Evolutionary conservation across 768 basidiomycete genomes (phyloP).

Genomic region (Pleurotus salmoneostramineus): DNA sequence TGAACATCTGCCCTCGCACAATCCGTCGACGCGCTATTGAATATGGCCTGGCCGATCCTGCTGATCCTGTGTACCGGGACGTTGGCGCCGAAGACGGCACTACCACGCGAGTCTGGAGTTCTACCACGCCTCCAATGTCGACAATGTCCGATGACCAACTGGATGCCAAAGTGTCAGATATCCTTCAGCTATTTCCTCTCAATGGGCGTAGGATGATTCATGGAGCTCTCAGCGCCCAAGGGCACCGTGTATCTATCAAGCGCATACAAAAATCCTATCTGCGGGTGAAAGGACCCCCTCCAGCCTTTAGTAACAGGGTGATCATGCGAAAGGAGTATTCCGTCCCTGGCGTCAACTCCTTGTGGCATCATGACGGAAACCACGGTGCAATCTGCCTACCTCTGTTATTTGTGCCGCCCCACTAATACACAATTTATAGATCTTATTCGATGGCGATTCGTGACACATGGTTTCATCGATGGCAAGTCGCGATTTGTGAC

Average conservation of each 20-base stretch:
- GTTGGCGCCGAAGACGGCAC: constrained; percentile 13
- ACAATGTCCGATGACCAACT: constrained; percentile 19
- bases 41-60: constrained; percentile 14
- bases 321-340: constrained; percentile 24
- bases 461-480: constrained; percentile 27
- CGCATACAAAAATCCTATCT: constrained; percentile 14
- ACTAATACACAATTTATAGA: constrained; percentile 15
- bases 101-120: constrained; percentile 3
- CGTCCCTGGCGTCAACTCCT: constrained; percentile 29
- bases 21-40: constrained; percentile 18
- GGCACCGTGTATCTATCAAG: constrained; percentile 15
- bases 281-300: constrained; percentile 17
- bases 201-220: constrained; percentile 21
- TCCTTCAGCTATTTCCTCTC: constrained; percentile 19
- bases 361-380: constrained; percentile 35
- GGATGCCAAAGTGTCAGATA: constrained; percentile 15
- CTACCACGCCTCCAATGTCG: constrained; percentile 11
- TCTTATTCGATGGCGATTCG: constrained; percentile 21
- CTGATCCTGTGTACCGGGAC: constrained; percentile 13
- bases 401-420: constrained; percentile 13
- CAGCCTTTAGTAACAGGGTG: constrained; percentile 16
- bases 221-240: constrained; percentile 16
- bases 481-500: constrained; percentile 20
- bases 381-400: constrained; percentile 21
- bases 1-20: constrained; percentile 12